Conservation (phyloP, 1,139 yeast genomes). For the Yamadazyma kanchanaburiensis region DNA sequence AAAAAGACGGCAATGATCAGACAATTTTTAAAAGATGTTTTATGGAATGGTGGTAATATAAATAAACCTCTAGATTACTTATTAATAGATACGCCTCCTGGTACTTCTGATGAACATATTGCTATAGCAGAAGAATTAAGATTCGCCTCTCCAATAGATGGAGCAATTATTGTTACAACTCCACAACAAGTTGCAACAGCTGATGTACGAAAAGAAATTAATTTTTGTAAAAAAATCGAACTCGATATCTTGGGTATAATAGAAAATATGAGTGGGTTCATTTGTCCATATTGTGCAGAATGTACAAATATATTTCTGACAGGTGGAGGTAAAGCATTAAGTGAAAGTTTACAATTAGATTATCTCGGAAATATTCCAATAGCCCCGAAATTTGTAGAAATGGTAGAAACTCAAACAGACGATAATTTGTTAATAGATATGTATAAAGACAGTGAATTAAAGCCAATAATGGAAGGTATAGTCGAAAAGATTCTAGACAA, state of each 20-base stretch:
- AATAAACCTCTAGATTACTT: constrained; percentile 63
- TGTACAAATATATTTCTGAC: constrained; percentile 87
- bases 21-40: constrained; percentile 86
- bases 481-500: constrained; percentile 42
- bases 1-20: constrained; percentile 97
- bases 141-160: constrained; percentile 45
- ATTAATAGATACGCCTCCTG: constrained; percentile 96
- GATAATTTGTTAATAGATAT: constrained; percentile 26
- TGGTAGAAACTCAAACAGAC: constrained; percentile 61
- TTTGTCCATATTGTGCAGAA: constrained; percentile 78
- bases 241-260: constrained; percentile 41
- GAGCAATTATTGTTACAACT: constrained; percentile 48
- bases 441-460: constrained; percentile 34
- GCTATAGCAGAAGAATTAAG: constrained; percentile 90
- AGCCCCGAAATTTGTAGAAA: constrained; percentile 84
- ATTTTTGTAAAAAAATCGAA: constrained; percentile 44
- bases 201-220: constrained; percentile 48
- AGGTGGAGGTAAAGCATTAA: constrained; percentile 85
- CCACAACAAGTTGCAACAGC: constrained; percentile 57
- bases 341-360: constrained; percentile 56
- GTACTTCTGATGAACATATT: constrained; percentile 97
- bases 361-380: constrained; percentile 88
- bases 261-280: constrained; percentile 50
- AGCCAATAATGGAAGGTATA: constrained; percentile 51
- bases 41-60: constrained; percentile 65